Conservation (phyloP, 495 filamentous ascomycete genomes). For the Tuber indicum region DNA sequence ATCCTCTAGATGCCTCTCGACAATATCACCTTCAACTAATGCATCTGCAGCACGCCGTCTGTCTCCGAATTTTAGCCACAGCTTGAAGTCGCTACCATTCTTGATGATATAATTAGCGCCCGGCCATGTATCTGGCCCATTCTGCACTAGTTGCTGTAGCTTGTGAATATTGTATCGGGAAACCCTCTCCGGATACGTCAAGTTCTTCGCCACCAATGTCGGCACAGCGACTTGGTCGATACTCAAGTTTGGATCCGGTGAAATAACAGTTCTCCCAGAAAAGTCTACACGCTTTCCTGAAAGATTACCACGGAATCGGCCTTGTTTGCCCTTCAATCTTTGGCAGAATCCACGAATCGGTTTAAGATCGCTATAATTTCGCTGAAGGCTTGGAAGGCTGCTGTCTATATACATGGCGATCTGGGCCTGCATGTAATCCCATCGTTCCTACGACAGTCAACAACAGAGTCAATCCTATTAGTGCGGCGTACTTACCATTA, state of each 20-base stretch:
- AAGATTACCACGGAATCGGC: constrained; percentile 91
- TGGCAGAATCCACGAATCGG: constrained; percentile 89
- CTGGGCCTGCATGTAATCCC: constrained; percentile 92
- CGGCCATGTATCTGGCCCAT: constrained; percentile 70
- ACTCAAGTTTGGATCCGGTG: constrained; percentile 86
- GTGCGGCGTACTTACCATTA: constrained; percentile 53
- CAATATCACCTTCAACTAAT: constrained; percentile 74
- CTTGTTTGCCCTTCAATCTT: constrained; percentile 92
- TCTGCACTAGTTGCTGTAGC: constrained; percentile 60
- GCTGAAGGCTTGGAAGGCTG: constrained; percentile 80
- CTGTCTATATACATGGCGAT: constrained; percentile 98
- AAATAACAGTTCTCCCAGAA: constrained; percentile 94
- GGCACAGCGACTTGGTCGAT: constrained; percentile 94
- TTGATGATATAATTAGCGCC: constrained; percentile 79
- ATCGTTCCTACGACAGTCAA: constrained; percentile 58
- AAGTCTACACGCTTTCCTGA: constrained; percentile 99
- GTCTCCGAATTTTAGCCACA: constrained; percentile 67
- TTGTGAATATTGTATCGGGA: constrained; percentile 77
- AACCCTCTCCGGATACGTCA: constrained; percentile 89
- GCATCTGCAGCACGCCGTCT: constrained; percentile 60
- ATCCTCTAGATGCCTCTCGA: constrained; percentile 92
- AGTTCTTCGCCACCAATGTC: constrained; percentile 77
- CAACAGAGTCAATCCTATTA: not conserved
- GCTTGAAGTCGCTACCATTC: constrained; percentile 60
- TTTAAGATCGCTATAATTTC: constrained; percentile 52